Conservation (phyloP, 2,329 filamentous ascomycete genomes). For the Parastagonospora nodorum region DNA sequence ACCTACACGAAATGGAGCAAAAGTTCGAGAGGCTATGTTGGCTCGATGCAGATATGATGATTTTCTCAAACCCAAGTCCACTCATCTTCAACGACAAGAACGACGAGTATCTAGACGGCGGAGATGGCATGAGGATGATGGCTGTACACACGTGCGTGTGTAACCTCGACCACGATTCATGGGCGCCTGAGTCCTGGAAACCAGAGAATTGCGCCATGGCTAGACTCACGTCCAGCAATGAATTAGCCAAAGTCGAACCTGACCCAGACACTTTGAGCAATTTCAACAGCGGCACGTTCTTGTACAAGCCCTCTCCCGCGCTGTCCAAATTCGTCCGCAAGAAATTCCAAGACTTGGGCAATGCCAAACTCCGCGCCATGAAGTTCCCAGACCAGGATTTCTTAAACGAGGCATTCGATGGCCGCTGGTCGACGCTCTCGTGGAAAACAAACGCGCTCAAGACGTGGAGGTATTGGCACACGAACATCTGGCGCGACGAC, state of each 20-base stretch:
- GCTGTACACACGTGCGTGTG: slow-evolving; percentile 60
- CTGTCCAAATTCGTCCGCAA: slow-evolving; percentile 49
- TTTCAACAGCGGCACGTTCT: slow-evolving; percentile 59
- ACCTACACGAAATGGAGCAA: slow-evolving; percentile 38
- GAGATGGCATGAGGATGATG: slow-evolving; percentile 45
- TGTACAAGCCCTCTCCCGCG: slow-evolving; percentile 52
- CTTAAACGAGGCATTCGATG: slow-evolving; percentile 54
- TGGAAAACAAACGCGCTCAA: slow-evolving; percentile 62
- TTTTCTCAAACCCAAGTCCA: slow-evolving; percentile 48
- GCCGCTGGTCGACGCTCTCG: slow-evolving; percentile 51
- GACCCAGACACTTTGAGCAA: slow-evolving; percentile 49
- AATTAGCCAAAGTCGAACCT: slow-evolving; percentile 41
- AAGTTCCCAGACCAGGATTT: slow-evolving; percentile 62
- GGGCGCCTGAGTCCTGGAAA: slow-evolving; percentile 57
- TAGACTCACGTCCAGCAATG: slow-evolving; percentile 38
- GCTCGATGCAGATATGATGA: slow-evolving; percentile 59
- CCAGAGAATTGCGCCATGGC: slow-evolving; percentile 57
- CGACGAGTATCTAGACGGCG: slow-evolving; percentile 31
- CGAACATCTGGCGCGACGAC: slow-evolving; percentile 56
- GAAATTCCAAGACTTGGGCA: slow-evolving; percentile 48
- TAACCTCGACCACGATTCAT: slow-evolving; percentile 56
- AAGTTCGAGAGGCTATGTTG: slow-evolving; percentile 51
- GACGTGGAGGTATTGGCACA: slow-evolving; percentile 60
- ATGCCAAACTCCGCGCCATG: slow-evolving; percentile 47
- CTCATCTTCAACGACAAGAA: slow-evolving; percentile 51